phyloP scores from a whole-genome alignment of 2,329 filamentous ascomycete species.

The Hyphodiscus sp. region DNA sequence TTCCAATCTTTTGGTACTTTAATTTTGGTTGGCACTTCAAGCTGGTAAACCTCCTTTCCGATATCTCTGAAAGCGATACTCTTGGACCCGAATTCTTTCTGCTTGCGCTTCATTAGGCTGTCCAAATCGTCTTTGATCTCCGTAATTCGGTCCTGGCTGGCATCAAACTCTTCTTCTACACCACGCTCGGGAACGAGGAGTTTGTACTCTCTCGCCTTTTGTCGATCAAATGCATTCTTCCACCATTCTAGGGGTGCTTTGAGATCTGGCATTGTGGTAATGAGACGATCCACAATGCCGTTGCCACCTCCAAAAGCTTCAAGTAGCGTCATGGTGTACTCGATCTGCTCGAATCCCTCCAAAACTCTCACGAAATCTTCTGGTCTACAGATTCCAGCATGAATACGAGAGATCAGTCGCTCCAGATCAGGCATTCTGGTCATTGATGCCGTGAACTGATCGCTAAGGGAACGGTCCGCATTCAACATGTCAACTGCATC shows the following conservation, averaged over 20 bases:
- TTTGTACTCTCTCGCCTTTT: conserved; percentile 70
- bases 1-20: conserved; percentile 86
- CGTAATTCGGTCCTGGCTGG: conserved; percentile 70
- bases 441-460: conserved; percentile 83
- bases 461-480: conserved; percentile 69
- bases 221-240: conserved; percentile 86
- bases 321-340: conserved; percentile 83
- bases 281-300: conserved; percentile 76
- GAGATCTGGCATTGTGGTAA: conserved; percentile 81
- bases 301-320: conserved; percentile 68
- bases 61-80: conserved; percentile 70
- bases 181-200: conserved; percentile 79
- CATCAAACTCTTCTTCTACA: conserved; percentile 88
- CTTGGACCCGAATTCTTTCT: conserved; percentile 67
- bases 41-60: conserved; percentile 94
- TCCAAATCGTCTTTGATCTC: conserved; percentile 68
- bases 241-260: conserved; percentile 69
- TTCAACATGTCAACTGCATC: conserved; percentile 94
- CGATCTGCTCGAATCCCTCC: conserved; percentile 96
- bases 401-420: conserved; percentile 86
- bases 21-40: conserved; percentile 78
- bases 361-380: conserved; percentile 91
- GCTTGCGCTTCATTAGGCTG: conserved; percentile 62
- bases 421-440: conserved; percentile 92
- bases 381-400: conserved; percentile 82